Evolutionary conservation across 2,329 filamentous ascomycete genomes (phyloP), one percentile per base, ranked within the genome.

Genomic region (Phaeoacremonium minimum): DNA sequence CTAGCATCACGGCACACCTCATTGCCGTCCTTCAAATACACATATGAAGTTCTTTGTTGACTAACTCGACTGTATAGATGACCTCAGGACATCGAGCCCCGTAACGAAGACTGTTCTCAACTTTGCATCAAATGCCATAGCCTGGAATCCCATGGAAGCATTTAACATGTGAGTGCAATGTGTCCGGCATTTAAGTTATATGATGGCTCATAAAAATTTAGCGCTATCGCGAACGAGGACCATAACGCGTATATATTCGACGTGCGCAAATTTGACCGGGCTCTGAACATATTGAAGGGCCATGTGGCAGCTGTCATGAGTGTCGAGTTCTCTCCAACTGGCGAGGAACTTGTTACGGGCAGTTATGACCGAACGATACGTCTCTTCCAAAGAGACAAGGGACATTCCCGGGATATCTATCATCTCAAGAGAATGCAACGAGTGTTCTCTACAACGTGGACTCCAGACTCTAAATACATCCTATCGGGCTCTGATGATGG

Each of bases 361-460:
- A 89, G 85, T 1, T 94, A 93, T 64, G 87, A 94, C 56, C 81
- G 89, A 43, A 95, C 88, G 5, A 73, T 98, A 35, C 80, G 93
- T 34, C 68, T 97, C 33, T 97, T 89, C 86, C 80, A 80, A 56
- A 77, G 86, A 38, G 77, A 83, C 46, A 71, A 83, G 43, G 91
- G 91, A 16, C 87, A 93, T 62, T 90, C 86, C 12, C 77, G 90
- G 49, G 93, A 98, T 55, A 81, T 96, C 33, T 98, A 95, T 91
- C 15, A 95, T 95, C 95, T 93, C 14, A 95, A 96, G 66, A 82
- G 93, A 45, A 96, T 96, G 91, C 91, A 97, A 68, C 79, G 91
- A 49, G 89, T 96, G 38, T 94, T 94, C 67, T 83, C 84, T 8
- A 81, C 81, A 32, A 79, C 77, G 43, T 97, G 86, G 74, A 93